Percentiles rank a stretch among this genome's conserved stretches.
These are phyloP conservation scores for Selenicereus undatus DNA, from an alignment of 148 eudicot species.

Conservation along the genomic window DNA sequence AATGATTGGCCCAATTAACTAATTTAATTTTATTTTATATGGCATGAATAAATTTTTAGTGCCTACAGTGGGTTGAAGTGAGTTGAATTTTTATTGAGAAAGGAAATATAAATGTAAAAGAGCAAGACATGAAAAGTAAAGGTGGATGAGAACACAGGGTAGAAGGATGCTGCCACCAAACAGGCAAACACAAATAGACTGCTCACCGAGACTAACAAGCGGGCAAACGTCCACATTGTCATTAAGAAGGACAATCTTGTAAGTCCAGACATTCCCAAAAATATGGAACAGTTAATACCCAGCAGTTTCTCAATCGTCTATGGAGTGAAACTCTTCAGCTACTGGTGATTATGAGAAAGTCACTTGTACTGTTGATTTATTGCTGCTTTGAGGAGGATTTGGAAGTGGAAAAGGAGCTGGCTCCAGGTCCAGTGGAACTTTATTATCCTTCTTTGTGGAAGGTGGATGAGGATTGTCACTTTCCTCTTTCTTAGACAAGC, in stretches of 20 bases:
- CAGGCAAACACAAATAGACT: no score
- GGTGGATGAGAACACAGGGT: no score
- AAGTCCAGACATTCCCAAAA: background rate
- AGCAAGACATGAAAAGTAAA: no score
- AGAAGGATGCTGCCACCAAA: no score
- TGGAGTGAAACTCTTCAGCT: background rate
- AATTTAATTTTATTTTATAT: no score
- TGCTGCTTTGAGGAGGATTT: conserved; percentile 15
- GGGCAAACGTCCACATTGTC: background rate
- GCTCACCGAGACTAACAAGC: no score
- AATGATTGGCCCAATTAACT: no score
- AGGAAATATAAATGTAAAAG: no score
- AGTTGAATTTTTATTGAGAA: no score
- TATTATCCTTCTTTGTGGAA: conserved; percentile 10
- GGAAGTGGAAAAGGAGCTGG: conserved; percentile 36
- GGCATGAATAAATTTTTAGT: no score
- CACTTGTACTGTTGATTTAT: conserved; percentile 22
- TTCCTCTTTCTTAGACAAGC: conserved; percentile 37
- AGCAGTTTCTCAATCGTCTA: background rate
- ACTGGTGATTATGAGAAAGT: conserved; percentile 9
- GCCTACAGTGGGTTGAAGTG: no score
- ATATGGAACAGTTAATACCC: background rate
- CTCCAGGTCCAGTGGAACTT: conserved; percentile 22
- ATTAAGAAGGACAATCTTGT: background rate
- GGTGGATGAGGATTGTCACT: conserved; percentile 18